A percentile compares a stretch with the other conserved stretches of the same genome.
phyloP scores from a whole-genome alignment of 73 alveolate species.

The Symbiodinium natans region DNA sequence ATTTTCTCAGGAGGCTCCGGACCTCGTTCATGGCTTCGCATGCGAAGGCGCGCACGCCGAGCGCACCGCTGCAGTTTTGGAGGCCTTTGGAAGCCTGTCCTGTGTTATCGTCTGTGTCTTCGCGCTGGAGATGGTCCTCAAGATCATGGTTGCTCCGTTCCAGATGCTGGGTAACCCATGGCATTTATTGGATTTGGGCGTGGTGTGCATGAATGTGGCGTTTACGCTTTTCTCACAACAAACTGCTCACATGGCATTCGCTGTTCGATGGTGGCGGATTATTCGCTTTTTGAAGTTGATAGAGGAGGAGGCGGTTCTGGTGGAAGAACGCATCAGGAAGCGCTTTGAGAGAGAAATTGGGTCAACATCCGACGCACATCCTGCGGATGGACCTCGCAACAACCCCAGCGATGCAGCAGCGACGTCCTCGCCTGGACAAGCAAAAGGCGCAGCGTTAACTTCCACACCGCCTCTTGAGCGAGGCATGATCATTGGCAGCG shows the following conservation, averaged over 20 bases:
- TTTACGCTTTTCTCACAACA: background rate
- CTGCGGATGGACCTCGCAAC: background rate
- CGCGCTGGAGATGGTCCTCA: conserved; percentile 23
- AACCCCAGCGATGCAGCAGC: background rate
- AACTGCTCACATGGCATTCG: background rate
- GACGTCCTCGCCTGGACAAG: conserved; percentile 19
- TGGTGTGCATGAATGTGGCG: background rate
- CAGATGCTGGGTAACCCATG: conserved; percentile 9
- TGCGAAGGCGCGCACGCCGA: conserved; percentile 23
- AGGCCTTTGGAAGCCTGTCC: background rate
- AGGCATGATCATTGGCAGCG: conserved; percentile 28
- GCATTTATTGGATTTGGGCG: conserved; percentile 19
- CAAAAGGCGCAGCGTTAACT: background rate
- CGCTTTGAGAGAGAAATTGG: background rate
- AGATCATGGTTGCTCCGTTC: conserved; percentile 15
- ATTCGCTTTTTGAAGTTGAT: background rate
- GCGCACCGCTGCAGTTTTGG: conserved; percentile 9
- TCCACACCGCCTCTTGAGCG: background rate
- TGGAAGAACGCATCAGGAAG: conserved; percentile 20
- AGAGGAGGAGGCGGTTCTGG: conserved; percentile 26
- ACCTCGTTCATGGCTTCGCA: background rate
- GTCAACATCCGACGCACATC: background rate
- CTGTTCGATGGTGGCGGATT: conserved; percentile 24
- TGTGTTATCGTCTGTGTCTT: background rate
- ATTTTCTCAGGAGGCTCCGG: background rate